Base-by-base conservation (phyloP, 345 rosid species). In the Anacardium occidentale region DNA sequence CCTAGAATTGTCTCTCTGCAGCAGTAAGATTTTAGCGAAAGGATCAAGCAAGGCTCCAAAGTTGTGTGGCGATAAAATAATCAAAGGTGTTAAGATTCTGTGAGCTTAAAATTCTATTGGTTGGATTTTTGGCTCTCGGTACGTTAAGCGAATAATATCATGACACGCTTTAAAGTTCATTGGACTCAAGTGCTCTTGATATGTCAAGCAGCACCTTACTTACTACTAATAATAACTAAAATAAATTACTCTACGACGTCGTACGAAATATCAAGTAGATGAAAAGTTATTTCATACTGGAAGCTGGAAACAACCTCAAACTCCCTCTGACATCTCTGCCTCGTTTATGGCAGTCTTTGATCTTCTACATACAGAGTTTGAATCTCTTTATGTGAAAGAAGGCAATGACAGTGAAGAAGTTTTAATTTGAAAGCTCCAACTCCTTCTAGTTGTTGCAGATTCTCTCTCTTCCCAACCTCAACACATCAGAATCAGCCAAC, bases 311-410 rank as follows among this genome's bases (percentile, higher is more conserved):
- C 10, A 45, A 37, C 10, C 44, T 69, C 14, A 55, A 7, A 66
- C 54, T 74, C 20, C 88, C 97, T 81, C 93, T 85, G 48, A 86
- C 89, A 88, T 74, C 76, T 88, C 97, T 62, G 86, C 94, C 83
- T 93, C 98, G 54, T 85, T 86, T 82, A 82, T 83, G 26, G 90
- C 89, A 60, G 83, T 80, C 76, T 52, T 72, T 82, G 66, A 84
- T 79, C 88, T 87, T 71, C 83, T 81, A 74, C 75, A 80, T 80
- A 81, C 82, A 64, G 80, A 75, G 57, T 77, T 85, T 26, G 80
- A 80, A 53, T 77, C 53, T 68, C 70, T 74, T 76, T 78, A 81
- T 42, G 42, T 65, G 69, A 79, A 75, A 62, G 82, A 73, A 70
- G 77, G 74, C 71, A 64, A 61, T 25, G 82, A 12, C 40, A 59